These are phyloP conservation scores for Plectosphaerella sp. DNA, from an alignment of 2,329 filamentous ascomycete species.

Conservation along the genomic window DNA sequence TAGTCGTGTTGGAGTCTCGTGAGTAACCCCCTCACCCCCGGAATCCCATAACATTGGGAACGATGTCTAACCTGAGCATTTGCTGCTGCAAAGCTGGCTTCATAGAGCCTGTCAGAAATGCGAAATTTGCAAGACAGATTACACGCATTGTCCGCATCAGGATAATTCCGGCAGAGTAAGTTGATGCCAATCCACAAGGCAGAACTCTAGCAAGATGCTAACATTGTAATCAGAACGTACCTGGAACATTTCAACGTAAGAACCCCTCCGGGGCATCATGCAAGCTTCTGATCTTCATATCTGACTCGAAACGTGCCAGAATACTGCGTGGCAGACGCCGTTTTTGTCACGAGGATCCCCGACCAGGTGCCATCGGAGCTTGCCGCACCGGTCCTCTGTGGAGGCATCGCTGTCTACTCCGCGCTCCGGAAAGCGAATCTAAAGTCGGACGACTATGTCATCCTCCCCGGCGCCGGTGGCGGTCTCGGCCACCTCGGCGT, in stretches of 20 bases:
- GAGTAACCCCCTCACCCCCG: not conserved
- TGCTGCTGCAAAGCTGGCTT: not conserved
- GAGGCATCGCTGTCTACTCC: not conserved
- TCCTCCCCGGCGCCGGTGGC: slow-evolving; percentile 23
- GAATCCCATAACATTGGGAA: not conserved
- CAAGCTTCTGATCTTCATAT: not conserved
- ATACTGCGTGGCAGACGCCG: not conserved
- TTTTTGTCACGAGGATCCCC: not conserved
- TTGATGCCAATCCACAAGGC: not conserved
- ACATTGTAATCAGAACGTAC: not conserved
- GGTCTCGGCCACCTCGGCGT: slow-evolving; percentile 19
- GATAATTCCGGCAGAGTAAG: not conserved
- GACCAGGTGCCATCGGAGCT: not conserved
- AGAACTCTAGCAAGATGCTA: not conserved
- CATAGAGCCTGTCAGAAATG: not conserved
- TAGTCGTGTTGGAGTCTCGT: not conserved
- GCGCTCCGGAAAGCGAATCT: not conserved
- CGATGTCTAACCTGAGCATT: not conserved
- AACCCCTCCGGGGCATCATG: not conserved
- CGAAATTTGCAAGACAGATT: not conserved
- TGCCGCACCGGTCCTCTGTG: not conserved
- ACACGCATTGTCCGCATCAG: not conserved
- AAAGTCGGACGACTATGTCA: slow-evolving; percentile 21
- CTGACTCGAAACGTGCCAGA: not conserved
- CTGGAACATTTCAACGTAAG: not conserved